Evolutionary conservation across 1,284 basidiomycete species (phyloP).

Genomic region (Cryptococcus sp.): DNA sequence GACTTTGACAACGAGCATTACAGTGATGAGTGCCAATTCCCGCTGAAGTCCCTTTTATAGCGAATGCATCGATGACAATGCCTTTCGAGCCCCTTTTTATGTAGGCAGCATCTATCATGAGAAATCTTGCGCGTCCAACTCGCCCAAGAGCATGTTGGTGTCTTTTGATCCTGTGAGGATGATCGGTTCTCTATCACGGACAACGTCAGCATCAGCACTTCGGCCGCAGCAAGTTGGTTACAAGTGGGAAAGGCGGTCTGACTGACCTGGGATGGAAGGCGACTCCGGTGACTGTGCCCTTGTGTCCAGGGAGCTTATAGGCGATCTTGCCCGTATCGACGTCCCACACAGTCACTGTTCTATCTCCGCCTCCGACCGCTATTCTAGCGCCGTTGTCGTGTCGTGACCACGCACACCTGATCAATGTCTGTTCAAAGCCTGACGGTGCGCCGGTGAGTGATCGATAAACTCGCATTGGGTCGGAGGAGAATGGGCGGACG

Average conservation of each 20-base stretch:
- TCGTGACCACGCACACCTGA: constrained; percentile 69
- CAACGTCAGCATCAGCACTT: neutral
- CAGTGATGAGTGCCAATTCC: too few relatives aligned
- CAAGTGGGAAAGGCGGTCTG: too few relatives aligned
- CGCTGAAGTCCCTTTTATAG: too few relatives aligned
- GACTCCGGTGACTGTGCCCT: constrained; percentile 84
- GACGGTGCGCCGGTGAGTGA: constrained; percentile 79
- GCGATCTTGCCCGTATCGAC: constrained; percentile 78
- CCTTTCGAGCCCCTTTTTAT: too few relatives aligned
- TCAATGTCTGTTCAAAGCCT: constrained; percentile 82
- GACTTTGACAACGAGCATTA: too few relatives aligned
- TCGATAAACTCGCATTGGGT: constrained; percentile 75
- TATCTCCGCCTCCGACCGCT: constrained; percentile 57
- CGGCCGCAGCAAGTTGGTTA: neutral
- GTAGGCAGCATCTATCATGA: constrained; percentile 19
- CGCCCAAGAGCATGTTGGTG: constrained; percentile 82
- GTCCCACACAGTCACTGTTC: constrained; percentile 84
- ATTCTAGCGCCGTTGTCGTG: constrained; percentile 53
- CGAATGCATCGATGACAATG: too few relatives aligned
- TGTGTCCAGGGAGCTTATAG: constrained; percentile 93
- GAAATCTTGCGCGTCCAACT: constrained; percentile 64
- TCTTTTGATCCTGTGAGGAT: constrained; percentile 86
- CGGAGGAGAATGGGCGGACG: constrained; percentile 83
- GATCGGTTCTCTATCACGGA: constrained; percentile 74
- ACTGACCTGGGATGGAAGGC: constrained; percentile 68